A percentile compares a stretch with the other conserved stretches of the same genome.
Evolutionary conservation across 306 rosid species (phyloP).

Genomic region (Casuarina glauca): DNA sequence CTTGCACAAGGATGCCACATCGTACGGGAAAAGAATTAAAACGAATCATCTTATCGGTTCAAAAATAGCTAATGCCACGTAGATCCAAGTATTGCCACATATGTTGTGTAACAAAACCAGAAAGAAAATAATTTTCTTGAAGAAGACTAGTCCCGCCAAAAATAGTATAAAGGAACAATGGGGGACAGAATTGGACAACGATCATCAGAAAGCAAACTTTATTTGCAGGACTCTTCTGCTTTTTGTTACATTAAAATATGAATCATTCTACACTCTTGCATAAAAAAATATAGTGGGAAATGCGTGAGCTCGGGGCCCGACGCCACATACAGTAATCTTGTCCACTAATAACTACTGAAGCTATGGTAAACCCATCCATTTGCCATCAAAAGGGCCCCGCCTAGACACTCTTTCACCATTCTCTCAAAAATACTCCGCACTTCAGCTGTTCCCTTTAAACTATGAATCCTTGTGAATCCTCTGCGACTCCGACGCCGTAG

Average conservation of each 20-base stretch:
- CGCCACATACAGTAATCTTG: background rate
- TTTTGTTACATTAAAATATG: background rate
- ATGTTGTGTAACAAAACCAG: background rate
- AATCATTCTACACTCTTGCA: conserved; percentile 14
- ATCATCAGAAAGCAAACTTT: background rate
- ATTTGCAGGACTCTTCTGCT: background rate
- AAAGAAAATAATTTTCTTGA: background rate
- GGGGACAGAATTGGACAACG: background rate
- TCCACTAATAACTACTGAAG: background rate
- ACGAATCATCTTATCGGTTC: too few relatives aligned
- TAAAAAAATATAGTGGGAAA: background rate
- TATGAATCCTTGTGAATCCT: too few relatives aligned
- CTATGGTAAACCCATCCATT: too few relatives aligned
- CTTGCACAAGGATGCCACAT: background rate
- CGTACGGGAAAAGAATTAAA: background rate
- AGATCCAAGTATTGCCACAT: background rate
- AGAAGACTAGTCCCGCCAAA: background rate
- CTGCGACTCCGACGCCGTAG: too few relatives aligned
- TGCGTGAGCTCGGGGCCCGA: background rate
- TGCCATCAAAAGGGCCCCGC: too few relatives aligned
- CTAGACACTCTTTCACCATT: too few relatives aligned
- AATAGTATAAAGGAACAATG: background rate
- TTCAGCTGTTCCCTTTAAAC: too few relatives aligned
- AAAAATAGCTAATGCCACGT: background rate
- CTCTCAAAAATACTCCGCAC: too few relatives aligned